Percentiles rank a stretch among this genome's conserved stretches.
Evolutionary conservation across 2,329 filamentous ascomycete genomes (phyloP).

Genomic region (Sphaerulina vaccinii): DNA sequence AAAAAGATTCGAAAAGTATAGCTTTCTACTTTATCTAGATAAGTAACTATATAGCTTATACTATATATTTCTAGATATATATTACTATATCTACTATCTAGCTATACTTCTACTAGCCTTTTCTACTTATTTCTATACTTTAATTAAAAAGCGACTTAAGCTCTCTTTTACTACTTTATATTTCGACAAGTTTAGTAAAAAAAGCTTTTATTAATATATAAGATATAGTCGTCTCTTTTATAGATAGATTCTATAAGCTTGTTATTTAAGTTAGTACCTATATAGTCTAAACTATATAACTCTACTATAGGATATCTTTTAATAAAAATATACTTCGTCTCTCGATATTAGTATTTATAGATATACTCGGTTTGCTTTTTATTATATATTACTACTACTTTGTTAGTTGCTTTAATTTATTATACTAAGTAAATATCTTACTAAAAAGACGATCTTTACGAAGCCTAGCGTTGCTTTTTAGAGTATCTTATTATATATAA

Average conservation of each 20-base stretch:
- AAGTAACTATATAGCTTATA: neutral
- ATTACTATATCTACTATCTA: neutral
- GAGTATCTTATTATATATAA: neutral
- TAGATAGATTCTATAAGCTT: neutral
- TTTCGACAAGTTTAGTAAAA: neutral
- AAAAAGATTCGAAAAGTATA: conserved; percentile 3
- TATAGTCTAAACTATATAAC: neutral
- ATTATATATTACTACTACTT: neutral
- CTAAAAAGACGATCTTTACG: conserved; percentile 1
- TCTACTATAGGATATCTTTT: neutral
- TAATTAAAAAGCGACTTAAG: neutral
- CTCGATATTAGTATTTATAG: conserved; percentile 1
- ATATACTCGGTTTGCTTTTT: conserved; percentile 2
- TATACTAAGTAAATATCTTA: neutral
- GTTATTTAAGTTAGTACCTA: neutral
- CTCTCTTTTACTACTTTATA: neutral
- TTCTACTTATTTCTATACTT: neutral
- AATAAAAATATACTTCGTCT: neutral
- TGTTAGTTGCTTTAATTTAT: neutral
- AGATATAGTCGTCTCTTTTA: conserved; percentile 1
- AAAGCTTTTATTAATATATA: neutral
- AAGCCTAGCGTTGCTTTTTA: conserved; percentile 2
- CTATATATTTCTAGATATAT: conserved; percentile 1
- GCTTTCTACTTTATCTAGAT: neutral
- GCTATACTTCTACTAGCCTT: neutral